Conservation (phyloP, 805 yeast genomes). For the Metschnikowia dekortorum region DNA sequence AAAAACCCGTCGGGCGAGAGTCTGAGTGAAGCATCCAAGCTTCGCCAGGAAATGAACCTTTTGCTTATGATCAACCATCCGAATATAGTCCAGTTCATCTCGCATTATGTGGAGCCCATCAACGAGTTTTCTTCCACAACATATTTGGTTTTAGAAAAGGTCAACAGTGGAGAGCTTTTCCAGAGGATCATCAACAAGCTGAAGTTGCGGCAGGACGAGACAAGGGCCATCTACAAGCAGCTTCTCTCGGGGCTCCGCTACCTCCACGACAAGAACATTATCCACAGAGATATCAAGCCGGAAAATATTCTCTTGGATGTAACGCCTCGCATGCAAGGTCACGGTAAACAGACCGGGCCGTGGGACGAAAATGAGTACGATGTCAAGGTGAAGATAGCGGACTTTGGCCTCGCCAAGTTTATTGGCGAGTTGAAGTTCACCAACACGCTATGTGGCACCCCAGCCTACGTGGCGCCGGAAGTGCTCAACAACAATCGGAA, state of each 20-base stretch:
- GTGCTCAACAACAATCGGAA: slow-evolving; percentile 52
- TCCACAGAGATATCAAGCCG: slow-evolving; percentile 45
- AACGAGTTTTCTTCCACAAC: slow-evolving; percentile 50
- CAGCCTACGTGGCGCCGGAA: slow-evolving; percentile 85
- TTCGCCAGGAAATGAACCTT: slow-evolving; percentile 65
- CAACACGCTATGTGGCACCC: slow-evolving; percentile 79
- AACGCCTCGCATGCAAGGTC: slow-evolving; percentile 31
- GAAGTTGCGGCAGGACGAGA: slow-evolving; percentile 56
- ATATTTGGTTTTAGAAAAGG: slow-evolving; percentile 66
- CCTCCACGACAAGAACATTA: slow-evolving; percentile 37
- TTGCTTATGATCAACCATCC: slow-evolving; percentile 63
- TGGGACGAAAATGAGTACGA: slow-evolving; percentile 60
- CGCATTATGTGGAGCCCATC: slow-evolving; percentile 51
- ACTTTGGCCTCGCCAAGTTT: slow-evolving; percentile 69
- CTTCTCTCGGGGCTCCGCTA: slow-evolving; percentile 36
- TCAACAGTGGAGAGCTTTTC: slow-evolving; percentile 71
- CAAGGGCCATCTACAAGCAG: slow-evolving; percentile 53
- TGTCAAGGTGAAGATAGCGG: slow-evolving; percentile 71
- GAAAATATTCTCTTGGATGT: slow-evolving; percentile 48
- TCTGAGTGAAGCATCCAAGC: slow-evolving; percentile 26
- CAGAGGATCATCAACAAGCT: slow-evolving; percentile 67
- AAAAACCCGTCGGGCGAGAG: slow-evolving; percentile 24
- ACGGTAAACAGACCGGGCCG: slow-evolving; percentile 42
- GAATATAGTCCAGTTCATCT: slow-evolving; percentile 63
- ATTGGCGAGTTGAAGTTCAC: slow-evolving; percentile 73